Evolutionary conservation across 768 basidiomycete species (phyloP).

Genomic region (Guyanaporus albipodus): DNA sequence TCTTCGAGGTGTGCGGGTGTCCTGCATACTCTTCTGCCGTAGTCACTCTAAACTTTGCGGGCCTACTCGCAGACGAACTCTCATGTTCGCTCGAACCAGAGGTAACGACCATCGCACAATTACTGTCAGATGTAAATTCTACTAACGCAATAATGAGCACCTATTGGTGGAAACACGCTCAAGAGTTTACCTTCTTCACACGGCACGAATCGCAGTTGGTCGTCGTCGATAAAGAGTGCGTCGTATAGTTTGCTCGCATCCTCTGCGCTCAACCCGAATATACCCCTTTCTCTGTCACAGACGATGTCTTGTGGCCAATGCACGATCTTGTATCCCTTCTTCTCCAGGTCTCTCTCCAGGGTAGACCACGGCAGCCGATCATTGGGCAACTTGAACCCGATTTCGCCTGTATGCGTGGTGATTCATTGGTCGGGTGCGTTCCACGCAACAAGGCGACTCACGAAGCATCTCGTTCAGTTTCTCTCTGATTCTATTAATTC

Average conservation of each 20-base stretch:
- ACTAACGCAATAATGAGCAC: too few relatives aligned
- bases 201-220: neutral
- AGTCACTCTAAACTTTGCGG: too few relatives aligned
- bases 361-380: neutral
- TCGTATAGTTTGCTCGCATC: neutral
- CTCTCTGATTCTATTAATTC: too few relatives aligned
- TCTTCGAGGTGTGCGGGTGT: too few relatives aligned
- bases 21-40: too few relatives aligned
- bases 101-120: too few relatives aligned
- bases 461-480: too few relatives aligned
- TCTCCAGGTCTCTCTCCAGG: neutral
- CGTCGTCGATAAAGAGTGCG: neutral
- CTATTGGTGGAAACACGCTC: too few relatives aligned
- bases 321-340: neutral
- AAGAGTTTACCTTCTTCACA: neutral
- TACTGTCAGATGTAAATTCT: too few relatives aligned
- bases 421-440: neutral
- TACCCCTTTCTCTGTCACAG: neutral
- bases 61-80: too few relatives aligned
- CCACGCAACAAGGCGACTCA: neutral
- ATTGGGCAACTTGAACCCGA: neutral
- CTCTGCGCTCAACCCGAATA: neutral
- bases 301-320: neutral
- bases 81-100: too few relatives aligned
- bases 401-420: neutral